These are phyloP conservation scores for Alternaria gansuensis DNA, from an alignment of 2,329 filamentous ascomycete species.

Conservation along the genomic window DNA sequence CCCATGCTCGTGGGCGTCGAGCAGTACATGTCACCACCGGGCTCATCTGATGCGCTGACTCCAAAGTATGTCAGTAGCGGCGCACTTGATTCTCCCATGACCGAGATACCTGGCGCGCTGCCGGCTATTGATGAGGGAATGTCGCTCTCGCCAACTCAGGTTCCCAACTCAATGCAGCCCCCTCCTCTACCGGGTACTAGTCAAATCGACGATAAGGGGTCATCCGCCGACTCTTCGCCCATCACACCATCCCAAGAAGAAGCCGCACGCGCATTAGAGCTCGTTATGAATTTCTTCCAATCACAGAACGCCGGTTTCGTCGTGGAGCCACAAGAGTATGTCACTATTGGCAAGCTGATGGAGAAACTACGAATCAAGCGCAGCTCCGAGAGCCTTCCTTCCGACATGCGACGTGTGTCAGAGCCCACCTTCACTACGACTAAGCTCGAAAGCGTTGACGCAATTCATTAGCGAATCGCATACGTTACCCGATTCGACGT, in stretches of 20 bases:
- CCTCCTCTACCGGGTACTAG: constrained; percentile 56
- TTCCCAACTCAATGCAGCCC: constrained; percentile 57
- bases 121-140: constrained; percentile 55
- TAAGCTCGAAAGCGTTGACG: constrained; percentile 46
- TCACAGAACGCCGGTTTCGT: constrained; percentile 73
- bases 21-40: constrained; percentile 62
- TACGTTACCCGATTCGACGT: constrained; percentile 17
- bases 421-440: constrained; percentile 45
- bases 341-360: constrained; percentile 81
- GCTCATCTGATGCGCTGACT: constrained; percentile 63
- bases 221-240: constrained; percentile 55
- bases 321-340: constrained; percentile 79
- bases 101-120: constrained; percentile 55
- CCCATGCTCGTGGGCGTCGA: constrained; percentile 72
- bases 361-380: constrained; percentile 82
- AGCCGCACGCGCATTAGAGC: constrained; percentile 80
- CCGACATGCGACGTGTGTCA: constrained; percentile 48
- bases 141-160: constrained; percentile 46
- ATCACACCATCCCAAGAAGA: constrained; percentile 81
- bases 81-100: constrained; percentile 62
- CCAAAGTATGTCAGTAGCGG: constrained; percentile 62
- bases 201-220: constrained; percentile 33
- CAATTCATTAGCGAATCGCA: constrained; percentile 36
- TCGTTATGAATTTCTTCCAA: constrained; percentile 83
- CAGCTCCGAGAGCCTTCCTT: constrained; percentile 46